Base-by-base conservation (phyloP, 2,329 filamentous ascomycete species). In the Mycogone perniciosa region DNA sequence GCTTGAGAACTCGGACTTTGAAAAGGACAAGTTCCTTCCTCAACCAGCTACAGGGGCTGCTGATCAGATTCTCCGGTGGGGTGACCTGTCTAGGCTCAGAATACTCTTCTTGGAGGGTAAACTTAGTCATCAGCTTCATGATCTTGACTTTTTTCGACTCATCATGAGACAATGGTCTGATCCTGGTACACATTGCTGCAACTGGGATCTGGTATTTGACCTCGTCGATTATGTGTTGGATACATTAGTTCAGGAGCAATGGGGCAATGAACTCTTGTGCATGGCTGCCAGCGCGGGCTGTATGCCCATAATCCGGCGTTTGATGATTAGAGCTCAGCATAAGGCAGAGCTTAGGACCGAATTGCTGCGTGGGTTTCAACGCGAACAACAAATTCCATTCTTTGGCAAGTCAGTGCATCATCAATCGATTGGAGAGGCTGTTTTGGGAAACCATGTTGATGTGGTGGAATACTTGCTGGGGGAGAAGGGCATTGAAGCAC, bases 61-160 rank as follows among this genome's bases (percentile, higher is more conserved):
- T 42, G 52, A 61, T 35, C 61, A 64, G 44, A 59, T 64, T 52
- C 54, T 66, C 37, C 51, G 56, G 44, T 62, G 57, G 57, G 62
- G 58, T 6, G 60, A 66, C 44, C 30, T 62, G 45, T 47, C 55
- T 11, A 57, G 61, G 45, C 52, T 50, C 7, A 35, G 33, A 11
- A 35, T 35, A 35, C 33, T 35, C 33, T 35, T 50, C 41, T 39
- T 57, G 41, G 56, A 54, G 37, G 53, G 51, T 7, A 51, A 39
- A 31, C 20, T 44, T 41, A 54, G 61, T 13, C 35, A 44, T 44
- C 56, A 64, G 40, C 49, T 64, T 41, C 53, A 53, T 39, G 59
- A 42, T 40, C 52, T 54, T 34, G 54, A 56, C 38, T 58, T 57
- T 38, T 56, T 56, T 26, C 48, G 34, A 10, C 48, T 53, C 29